Conservation (phyloP, 78 protist genomes). For the Guillardia theta region DNA sequence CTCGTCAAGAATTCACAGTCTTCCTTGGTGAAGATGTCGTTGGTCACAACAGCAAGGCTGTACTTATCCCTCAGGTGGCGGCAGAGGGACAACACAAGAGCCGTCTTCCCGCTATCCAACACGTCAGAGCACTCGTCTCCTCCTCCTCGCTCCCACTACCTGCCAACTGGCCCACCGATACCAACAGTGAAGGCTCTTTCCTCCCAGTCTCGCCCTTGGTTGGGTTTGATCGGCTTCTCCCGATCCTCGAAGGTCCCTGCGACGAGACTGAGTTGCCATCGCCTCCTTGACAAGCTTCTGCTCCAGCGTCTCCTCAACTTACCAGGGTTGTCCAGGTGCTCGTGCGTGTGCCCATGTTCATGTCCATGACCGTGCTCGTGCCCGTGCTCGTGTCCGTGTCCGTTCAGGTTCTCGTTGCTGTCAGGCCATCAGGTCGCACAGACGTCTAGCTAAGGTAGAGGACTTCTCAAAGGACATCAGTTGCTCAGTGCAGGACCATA, state of each 20-base stretch:
- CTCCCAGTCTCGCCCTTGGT: conserved; percentile 34
- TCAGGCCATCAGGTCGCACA: no score
- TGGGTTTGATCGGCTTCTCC: not conserved
- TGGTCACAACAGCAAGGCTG: conserved; percentile 48
- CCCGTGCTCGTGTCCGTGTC: not conserved
- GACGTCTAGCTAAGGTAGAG: no score
- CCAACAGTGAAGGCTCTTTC: conserved; percentile 69
- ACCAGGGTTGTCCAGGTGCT: not conserved
- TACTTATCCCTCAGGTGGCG: not conserved
- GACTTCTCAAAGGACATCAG: no score
- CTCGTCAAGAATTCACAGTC: conserved; percentile 60
- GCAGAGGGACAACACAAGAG: conserved; percentile 53
- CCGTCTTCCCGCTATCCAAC: conserved; percentile 3
- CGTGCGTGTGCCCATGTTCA: conserved; percentile 4
- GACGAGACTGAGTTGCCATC: not conserved
- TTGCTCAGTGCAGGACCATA: not conserved
- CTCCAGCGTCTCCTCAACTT: not conserved
- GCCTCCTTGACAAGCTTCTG: not conserved
- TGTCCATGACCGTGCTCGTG: not conserved
- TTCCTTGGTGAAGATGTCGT: conserved; percentile 64
- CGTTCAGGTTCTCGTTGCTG: no score
- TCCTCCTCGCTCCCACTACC: conserved; percentile 29
- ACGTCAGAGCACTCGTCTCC: not conserved
- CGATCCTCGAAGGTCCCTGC: not conserved
- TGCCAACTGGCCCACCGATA: conserved; percentile 71